Conservation (phyloP, 257 asterid genomes). For the Galeopsis tetrahit region DNA sequence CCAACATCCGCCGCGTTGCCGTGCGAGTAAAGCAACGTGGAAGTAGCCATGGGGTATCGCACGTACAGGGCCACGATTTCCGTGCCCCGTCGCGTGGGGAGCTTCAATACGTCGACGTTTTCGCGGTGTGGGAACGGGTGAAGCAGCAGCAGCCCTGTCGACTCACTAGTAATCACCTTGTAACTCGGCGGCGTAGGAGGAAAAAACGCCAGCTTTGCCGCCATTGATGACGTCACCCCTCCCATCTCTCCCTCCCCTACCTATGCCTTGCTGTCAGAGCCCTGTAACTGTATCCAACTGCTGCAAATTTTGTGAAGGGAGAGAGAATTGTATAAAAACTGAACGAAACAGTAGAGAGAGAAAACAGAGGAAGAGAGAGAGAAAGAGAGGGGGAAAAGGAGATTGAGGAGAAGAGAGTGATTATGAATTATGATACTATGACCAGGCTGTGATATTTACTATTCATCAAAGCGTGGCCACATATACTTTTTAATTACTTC, state of each 20-base stretch:
- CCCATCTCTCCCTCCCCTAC: constrained; percentile 53
- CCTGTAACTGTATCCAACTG: constrained; percentile 32
- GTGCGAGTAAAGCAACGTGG: constrained; percentile 87
- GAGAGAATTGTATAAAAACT: constrained; percentile 36
- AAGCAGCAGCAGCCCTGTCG: constrained; percentile 67
- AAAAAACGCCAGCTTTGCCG: constrained; percentile 92
- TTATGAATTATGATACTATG: constrained; percentile 47
- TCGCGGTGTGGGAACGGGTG: constrained; percentile 90
- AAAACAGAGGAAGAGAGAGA: background rate
- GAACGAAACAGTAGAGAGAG: constrained; percentile 22
- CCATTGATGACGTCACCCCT: constrained; percentile 98
- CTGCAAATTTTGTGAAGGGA: constrained; percentile 15
- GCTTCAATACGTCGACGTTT: constrained; percentile 81
- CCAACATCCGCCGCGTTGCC: constrained; percentile 98
- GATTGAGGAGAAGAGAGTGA: constrained; percentile 49
- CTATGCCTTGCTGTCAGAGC: constrained; percentile 30
- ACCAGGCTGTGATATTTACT: constrained; percentile 67
- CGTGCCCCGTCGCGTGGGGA: constrained; percentile 81
- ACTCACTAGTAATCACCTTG: constrained; percentile 58
- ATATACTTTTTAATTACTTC: constrained; percentile 33
- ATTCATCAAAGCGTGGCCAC: constrained; percentile 55
- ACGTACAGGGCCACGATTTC: constrained; percentile 81
- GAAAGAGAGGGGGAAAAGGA: constrained; percentile 20
- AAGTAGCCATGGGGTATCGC: constrained; percentile 87
- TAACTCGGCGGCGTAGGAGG: constrained; percentile 91